These are phyloP conservation scores for Aspergillus phoenicis DNA, from an alignment of 2,329 filamentous ascomycete genomes.

Conservation along the genomic window DNA sequence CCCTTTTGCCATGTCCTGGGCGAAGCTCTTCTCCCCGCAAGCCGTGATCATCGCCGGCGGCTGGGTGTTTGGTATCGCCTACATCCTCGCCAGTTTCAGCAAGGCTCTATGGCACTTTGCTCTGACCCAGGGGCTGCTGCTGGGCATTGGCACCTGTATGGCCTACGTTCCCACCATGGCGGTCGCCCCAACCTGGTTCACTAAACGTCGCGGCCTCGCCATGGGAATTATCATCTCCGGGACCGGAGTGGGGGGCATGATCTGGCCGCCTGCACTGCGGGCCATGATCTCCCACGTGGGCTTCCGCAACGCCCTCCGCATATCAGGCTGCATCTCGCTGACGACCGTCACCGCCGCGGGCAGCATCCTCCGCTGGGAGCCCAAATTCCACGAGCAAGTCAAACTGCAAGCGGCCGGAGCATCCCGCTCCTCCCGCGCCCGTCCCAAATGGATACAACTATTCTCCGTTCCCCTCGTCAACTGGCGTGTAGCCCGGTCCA, in stretches of 20 bases:
- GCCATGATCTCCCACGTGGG: slow-evolving; percentile 38
- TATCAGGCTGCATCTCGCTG: slow-evolving; percentile 35
- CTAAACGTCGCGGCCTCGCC: slow-evolving; percentile 39
- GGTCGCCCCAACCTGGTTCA: slow-evolving; percentile 44
- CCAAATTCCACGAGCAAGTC: slow-evolving; percentile 28
- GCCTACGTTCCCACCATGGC: slow-evolving; percentile 44
- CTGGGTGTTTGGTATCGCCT: slow-evolving; percentile 37
- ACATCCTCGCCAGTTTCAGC: slow-evolving; percentile 40
- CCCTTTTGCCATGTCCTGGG: slow-evolving; percentile 40
- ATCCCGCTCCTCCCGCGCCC: not conserved
- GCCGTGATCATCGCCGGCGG: slow-evolving; percentile 37
- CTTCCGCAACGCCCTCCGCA: slow-evolving; percentile 42
- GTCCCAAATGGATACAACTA: not conserved
- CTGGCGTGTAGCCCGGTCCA: slow-evolving; percentile 27
- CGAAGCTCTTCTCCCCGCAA: slow-evolving; percentile 38
- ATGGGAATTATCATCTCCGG: slow-evolving; percentile 46
- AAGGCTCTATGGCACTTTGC: slow-evolving; percentile 38
- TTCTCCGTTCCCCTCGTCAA: slow-evolving; percentile 33
- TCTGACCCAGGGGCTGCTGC: slow-evolving; percentile 41
- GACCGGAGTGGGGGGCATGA: slow-evolving; percentile 44
- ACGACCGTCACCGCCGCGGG: slow-evolving; percentile 33
- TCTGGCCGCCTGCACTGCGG: slow-evolving; percentile 40
- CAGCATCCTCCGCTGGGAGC: slow-evolving; percentile 34
- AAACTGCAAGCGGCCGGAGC: slow-evolving; percentile 15
- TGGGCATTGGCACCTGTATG: slow-evolving; percentile 44